Evolutionary conservation across 192 early-diverging fungal genomes (phyloP).

Genomic region (Gamsiella multidivaricata): DNA sequence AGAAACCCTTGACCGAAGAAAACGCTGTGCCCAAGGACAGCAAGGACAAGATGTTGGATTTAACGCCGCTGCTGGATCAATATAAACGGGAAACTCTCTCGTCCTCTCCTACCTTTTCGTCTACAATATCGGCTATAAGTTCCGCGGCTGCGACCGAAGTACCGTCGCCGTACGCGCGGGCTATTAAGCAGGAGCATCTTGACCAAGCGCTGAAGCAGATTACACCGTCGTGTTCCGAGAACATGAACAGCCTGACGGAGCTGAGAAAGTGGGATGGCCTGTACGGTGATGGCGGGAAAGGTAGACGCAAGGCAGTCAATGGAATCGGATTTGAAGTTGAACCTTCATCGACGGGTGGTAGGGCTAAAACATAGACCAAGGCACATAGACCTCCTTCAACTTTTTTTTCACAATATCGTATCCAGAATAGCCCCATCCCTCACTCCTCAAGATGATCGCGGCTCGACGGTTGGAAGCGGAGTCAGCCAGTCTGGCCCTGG

Average conservation of each 20-base stretch:
- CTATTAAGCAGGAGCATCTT: slow-evolving; percentile 76
- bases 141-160: too few relatives aligned
- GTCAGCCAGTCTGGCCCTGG: too few relatives aligned
- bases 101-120: too few relatives aligned
- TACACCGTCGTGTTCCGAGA: slow-evolving; percentile 88
- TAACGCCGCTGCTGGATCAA: slow-evolving; percentile 31
- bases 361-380: background rate
- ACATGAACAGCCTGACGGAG: slow-evolving; percentile 89
- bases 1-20: background rate
- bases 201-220: slow-evolving; percentile 86
- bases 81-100: slow-evolving; percentile 31
- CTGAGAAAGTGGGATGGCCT: slow-evolving; percentile 90
- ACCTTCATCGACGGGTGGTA: background rate
- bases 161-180: slow-evolving; percentile 20
- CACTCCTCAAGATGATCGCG: too few relatives aligned
- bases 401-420: too few relatives aligned
- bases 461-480: too few relatives aligned
- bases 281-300: slow-evolving; percentile 84
- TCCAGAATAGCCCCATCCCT: too few relatives aligned
- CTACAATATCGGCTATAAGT: too few relatives aligned
- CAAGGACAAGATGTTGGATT: slow-evolving; percentile 26
- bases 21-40: background rate
- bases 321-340: slow-evolving; percentile 66
- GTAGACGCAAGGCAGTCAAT: slow-evolving; percentile 55
- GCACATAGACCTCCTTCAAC: too few relatives aligned